Evolutionary conservation across 148 eudicot genomes (phyloP), one percentile per base, ranked within the genome.

Genomic region (Heliosperma pusillum): DNA sequence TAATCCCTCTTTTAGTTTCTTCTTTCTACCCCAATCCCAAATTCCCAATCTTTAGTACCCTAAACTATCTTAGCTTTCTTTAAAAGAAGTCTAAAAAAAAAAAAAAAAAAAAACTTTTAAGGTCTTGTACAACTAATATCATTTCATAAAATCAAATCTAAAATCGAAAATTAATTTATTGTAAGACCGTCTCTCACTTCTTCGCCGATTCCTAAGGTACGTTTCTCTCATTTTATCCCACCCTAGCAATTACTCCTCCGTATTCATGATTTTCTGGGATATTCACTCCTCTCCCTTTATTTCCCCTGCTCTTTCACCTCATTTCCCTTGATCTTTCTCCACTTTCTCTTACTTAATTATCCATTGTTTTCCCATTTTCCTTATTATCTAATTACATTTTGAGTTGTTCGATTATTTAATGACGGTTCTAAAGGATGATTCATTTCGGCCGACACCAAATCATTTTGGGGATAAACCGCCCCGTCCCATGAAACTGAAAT

Each of bases 251-350:
- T 58, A 73, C 56, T 30, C 50, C 19, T 66, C 73, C 20, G 61
- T 53, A 50, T 76, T 76, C 66, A 67, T 62, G 72, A 50, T 72
- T 72, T 72, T 65, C 62, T 30, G 55, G 47, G 40, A 56, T 26
- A 11, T 20, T 19, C 74, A 9, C 57, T 19, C 10, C 19, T 17
- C n/a, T 45, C 30, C 25, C 27, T 63, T 44, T 42, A 40, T 17
- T 27, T 64, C 16, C 40, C 50, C 65, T 58, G 19, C 71, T 52
- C 62, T 53, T 58, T 44, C 12, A 17, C 56, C 56, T 22, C 16
- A 0, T 52, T 5, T 47, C 53, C 53, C 53, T 7, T 33, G 40
- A 33, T 50, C 24, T 70, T 40, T 40, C 60, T 52, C 60, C 44
- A 44, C 22, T 3, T 24, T 17, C 56, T 15, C 22, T 26, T 69